Evolutionary conservation across 306 rosid species (phyloP).

Genomic region (Malus domestica): DNA sequence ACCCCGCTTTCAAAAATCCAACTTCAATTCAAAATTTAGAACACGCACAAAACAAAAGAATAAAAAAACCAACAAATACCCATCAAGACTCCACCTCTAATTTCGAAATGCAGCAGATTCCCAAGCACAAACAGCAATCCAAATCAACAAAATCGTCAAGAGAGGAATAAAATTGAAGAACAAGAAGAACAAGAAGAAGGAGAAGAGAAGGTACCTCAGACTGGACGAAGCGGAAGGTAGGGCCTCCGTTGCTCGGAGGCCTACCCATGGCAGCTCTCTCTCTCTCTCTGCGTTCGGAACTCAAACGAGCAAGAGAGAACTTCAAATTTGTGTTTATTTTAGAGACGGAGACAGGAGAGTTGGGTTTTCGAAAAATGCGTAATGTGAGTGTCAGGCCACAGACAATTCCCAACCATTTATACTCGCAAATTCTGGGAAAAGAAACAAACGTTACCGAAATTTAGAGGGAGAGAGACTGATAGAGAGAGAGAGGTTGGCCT

Average conservation of each 20-base stretch:
- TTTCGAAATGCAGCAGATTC: neutral
- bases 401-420: neutral
- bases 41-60: neutral
- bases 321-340: neutral
- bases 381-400: neutral
- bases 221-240: conserved; percentile 84
- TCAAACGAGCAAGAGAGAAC: conserved; percentile 6
- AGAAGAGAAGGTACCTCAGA: conserved; percentile 46
- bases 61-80: neutral
- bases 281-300: neutral
- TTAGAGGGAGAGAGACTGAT: neutral
- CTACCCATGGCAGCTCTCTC: conserved; percentile 57
- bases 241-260: conserved; percentile 94
- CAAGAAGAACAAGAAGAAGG: neutral
- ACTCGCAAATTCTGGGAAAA: neutral
- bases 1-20: neutral
- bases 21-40: neutral
- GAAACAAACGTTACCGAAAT: neutral
- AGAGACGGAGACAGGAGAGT: neutral
- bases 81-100: neutral
- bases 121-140: neutral
- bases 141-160: neutral
- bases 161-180: neutral
- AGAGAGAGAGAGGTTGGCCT: neutral
- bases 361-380: neutral